Evolutionary conservation across 495 filamentous ascomycete species (phyloP), one percentile per base, ranked within the genome.

Genomic region (Daldinia bambusicola): DNA sequence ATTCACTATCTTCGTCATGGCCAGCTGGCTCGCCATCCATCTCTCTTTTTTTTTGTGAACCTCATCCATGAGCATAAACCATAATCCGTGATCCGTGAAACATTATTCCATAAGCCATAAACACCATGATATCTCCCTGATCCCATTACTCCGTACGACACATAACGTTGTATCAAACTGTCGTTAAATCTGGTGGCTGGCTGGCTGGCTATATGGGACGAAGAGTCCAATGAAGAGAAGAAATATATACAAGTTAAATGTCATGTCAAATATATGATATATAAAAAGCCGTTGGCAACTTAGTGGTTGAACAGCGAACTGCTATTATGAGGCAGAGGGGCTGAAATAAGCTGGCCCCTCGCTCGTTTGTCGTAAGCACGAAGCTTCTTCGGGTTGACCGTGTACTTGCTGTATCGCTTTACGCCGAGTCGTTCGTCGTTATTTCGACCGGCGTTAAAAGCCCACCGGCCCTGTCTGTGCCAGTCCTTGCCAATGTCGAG

Each of bases 341-440:
- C 45, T 1, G 75, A 77, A 16, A 77, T 77, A 13, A 72, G 55
- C 32, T 77, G 56, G 6, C 64, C 75, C 26, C 73, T 43, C 5
- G 64, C 70, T 32, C 61, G 37, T 16, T 36, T 65, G n/a, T 76
- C 73, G 34, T 76, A 75, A 1, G 65, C 53, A 10, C 70, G 69
- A 13, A 77, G 32, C 26, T 69, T 72, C 52, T 69, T 69, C 0
- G 70, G 64, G 41, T 72, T 78, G 65, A 82, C 80, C 0, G 82
- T 83, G 63, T 77, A 84, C 64, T 78, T 72, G 74, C 76, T 78
- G 55, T 70, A 74, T 50, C 80, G 73, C 66, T 80, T 72, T 13
- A 84, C 70, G 13, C 80, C 81, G 14, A 83, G 63, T 14, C 70
- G 66, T 16, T 76, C 76, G 32, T 76, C 78, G 37, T 72, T 68